Base-by-base conservation (phyloP, 768 basidiomycete species). In the Serendipita sp. region DNA sequence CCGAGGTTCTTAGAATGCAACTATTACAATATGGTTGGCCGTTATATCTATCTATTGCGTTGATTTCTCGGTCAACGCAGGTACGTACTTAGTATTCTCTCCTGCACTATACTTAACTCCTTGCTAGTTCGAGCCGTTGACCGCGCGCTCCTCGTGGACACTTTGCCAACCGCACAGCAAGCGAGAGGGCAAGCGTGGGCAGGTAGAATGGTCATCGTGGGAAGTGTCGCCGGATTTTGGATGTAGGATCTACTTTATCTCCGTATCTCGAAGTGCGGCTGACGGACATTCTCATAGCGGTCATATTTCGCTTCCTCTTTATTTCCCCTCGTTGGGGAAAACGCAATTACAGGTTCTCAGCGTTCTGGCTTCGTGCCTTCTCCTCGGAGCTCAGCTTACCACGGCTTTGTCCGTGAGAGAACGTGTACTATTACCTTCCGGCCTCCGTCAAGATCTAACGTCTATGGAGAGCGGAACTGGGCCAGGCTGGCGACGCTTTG, bases 121-220 rank as follows among this genome's bases (percentile, higher is more conserved):
- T 51, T 64, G 45, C 64, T 69, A 86, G 92, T 94, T 2, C 88
- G 88, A 77, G 90, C 92, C 0, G 83, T 92, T 24, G 92, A 96
- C 72, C 88, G 94, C 56, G 90, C 93, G 0, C 80, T 96, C 8
- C 77, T 97, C 5, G 90, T 98, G 0, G 94, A 98, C 71, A 88
- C 81, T 0, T 73, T 95, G 3, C 86, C 92, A 0, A 76, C 87
- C 0, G 72, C 80, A 1, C 77, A 83, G 32, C 94, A 98, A 72
- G 84, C 92, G 3, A 77, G 81, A 7, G 93, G 89, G 0, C 96
- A 94, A 71, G 94, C 94, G 0, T 98, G 94, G 94, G 94, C 92
- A 0, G 91, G 89, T 0, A 78, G 88, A n/a, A 94, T 96, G 91
- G 76, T 88, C 51, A 90, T 89, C 1, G 70, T 93, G 34, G 94